phyloP scores from a whole-genome alignment of 306 rosid genomes.

The Trifolium pratense region DNA sequence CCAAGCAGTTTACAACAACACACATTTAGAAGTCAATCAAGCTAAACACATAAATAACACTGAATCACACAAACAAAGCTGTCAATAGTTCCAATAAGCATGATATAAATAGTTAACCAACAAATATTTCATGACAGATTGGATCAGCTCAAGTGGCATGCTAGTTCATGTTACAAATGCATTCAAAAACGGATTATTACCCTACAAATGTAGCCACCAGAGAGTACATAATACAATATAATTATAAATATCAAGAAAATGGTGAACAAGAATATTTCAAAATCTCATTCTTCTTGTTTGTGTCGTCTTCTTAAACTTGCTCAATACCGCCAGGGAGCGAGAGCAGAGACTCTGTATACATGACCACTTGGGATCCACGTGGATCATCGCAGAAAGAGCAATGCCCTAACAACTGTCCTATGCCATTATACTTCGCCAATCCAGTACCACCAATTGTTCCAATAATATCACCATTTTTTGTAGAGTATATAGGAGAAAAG shows the following conservation, averaged over 20 bases:
- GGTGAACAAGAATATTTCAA: not conserved
- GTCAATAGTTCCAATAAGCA: not conserved
- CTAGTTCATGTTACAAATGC: too few relatives aligned
- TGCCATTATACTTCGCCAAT: conserved; percentile 21
- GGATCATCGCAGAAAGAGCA: not conserved
- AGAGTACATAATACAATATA: too few relatives aligned
- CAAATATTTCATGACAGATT: not conserved
- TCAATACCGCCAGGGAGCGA: conserved; percentile 2
- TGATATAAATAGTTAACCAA: not conserved
- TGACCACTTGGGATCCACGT: not conserved
- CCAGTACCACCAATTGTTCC: not conserved
- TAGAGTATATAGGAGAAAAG: conserved; percentile 16
- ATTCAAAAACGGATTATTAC: too few relatives aligned
- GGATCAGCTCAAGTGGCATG: not conserved
- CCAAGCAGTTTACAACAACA: too few relatives aligned
- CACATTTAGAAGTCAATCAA: not conserved
- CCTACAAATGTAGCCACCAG: not conserved
- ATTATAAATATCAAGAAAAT: not conserved
- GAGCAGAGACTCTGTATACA: conserved; percentile 37
- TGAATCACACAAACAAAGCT: not conserved
- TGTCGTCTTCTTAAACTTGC: not conserved
- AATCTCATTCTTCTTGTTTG: not conserved
- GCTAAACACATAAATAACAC: too few relatives aligned
- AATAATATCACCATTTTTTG: conserved; percentile 33
- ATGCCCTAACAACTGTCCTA: conserved; percentile 22